Percentiles rank a stretch among this genome's conserved stretches.
Conservation (phyloP, 345 rosid species). For the Syzygium aqueum region DNA sequence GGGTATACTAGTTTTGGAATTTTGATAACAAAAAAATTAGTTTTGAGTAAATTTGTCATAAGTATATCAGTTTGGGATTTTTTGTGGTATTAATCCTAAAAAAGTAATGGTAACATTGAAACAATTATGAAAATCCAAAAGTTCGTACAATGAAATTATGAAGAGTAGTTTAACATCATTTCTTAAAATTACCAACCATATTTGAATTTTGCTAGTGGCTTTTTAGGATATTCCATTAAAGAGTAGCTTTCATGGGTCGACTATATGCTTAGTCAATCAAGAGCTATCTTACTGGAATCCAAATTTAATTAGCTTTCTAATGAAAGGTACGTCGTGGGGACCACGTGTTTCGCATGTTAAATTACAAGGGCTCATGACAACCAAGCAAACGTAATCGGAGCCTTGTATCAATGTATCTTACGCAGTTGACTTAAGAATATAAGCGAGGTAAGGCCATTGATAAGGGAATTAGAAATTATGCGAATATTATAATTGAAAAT, state of each 20-base stretch:
- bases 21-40: not conserved
- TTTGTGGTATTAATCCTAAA: not conserved
- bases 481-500: not conserved
- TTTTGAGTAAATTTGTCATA: not conserved
- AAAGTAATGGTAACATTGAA: not conserved
- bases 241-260: not conserved
- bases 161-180: not conserved
- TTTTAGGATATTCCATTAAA: not conserved
- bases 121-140: not conserved
- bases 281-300: not conserved
- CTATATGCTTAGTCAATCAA: not conserved
- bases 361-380: not conserved
- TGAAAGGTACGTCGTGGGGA: not conserved
- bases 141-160: not conserved
- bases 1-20: accelerated
- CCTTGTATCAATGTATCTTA: not conserved
- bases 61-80: accelerated
- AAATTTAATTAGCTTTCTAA: not conserved
- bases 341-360: not conserved
- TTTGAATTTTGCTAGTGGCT: not conserved
- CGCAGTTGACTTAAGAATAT: not conserved
- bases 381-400: not conserved
- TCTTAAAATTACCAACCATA: no score
- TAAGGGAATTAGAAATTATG: not conserved
- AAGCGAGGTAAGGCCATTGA: not conserved